phyloP scores from a whole-genome alignment of 2,329 filamentous ascomycete species.

The Pseudogymnoascus sp. region DNA sequence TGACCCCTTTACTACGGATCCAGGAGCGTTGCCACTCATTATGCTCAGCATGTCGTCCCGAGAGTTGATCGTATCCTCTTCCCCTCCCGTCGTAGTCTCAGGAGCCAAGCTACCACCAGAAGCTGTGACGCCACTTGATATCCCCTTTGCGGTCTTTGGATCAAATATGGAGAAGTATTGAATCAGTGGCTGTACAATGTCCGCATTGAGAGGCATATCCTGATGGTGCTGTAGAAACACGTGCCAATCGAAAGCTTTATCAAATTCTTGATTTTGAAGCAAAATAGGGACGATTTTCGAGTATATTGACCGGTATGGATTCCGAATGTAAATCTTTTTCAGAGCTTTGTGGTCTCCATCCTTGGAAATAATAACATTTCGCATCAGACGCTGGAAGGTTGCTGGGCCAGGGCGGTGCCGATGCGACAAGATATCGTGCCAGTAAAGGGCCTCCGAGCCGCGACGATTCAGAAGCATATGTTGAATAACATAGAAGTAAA shows the following conservation, averaged over 20 bases:
- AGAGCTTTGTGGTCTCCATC: constrained; percentile 30
- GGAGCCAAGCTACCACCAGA: constrained; percentile 21
- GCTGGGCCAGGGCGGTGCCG: constrained; percentile 28
- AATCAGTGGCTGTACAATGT: constrained; percentile 34
- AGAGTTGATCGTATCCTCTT: constrained; percentile 18
- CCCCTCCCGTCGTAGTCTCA: constrained; percentile 11
- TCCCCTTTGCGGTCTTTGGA: constrained; percentile 18
- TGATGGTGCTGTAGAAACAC: constrained; percentile 32
- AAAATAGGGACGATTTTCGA: constrained; percentile 34
- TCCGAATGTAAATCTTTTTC: constrained; percentile 33
- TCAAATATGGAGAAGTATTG: constrained; percentile 31
- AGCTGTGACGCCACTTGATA: constrained; percentile 22
- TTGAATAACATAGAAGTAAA: constrained; percentile 39
- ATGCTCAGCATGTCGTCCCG: constrained; percentile 14
- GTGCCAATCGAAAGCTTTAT: constrained; percentile 39
- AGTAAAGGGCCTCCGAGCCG: constrained; percentile 18
- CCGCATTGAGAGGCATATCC: constrained; percentile 34
- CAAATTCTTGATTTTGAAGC: constrained; percentile 29
- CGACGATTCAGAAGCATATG: constrained; percentile 27
- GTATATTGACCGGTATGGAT: constrained; percentile 35
- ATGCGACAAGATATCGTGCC: constrained; percentile 24
- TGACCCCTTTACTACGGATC: neutral
- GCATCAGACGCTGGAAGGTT: constrained; percentile 31
- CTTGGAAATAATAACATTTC: constrained; percentile 17
- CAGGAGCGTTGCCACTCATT: neutral